Base-by-base conservation (phyloP, 164 flowering plant genomes). In the Akebia trifoliata region DNA sequence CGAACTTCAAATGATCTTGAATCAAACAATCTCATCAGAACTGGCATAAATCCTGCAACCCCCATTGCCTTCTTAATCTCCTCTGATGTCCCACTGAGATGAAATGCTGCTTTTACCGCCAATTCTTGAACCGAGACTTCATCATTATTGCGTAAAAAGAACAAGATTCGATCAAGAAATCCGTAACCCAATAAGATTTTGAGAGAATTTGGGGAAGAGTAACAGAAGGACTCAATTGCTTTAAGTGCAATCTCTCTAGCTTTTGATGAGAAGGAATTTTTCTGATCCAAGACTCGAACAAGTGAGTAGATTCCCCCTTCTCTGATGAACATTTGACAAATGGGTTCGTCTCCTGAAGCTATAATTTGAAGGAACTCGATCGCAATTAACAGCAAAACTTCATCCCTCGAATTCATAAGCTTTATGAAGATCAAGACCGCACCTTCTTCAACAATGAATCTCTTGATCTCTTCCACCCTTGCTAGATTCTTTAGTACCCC, bases 391-490 rank as follows among this genome's bases (percentile, higher is more conserved):
- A 75, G 85, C n/a, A 62, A 60, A 2, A 37, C 49, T 45, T 90
- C 94, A 11, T 82, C 84, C 43, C 61, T 78, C 4, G 81, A 79
- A 24, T 61, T 63, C 4, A 58, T 48, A 10, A 89, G 81, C 70
- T 60, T 71, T 44, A 83, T 35, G 39, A 84, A 80, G 0, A 66
- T 54, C 1, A 80, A 38, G 40, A 87, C 58, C 1, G 81, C 88
- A 2, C 80, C 89, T 74, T 84, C 95, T 51, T 93, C 96, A 24
- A 83, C 69, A 83, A 87, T 80, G 59, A 86, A 90, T 48, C 80
- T 74, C 78, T 78, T 81, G 10, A 93, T 93, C 60, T 93, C 97
- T 30, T 93, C 92, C 8, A 93, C 95, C 15, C 85, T 85, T 8
- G 70, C 80, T 28, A 92, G 79, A 73, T 87, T 93, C 58, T 69